A percentile compares a stretch with the other conserved stretches of the same genome.
Evolutionary conservation across 257 asterid genomes (phyloP).

Genomic region (Penstemon newberryi): DNA sequence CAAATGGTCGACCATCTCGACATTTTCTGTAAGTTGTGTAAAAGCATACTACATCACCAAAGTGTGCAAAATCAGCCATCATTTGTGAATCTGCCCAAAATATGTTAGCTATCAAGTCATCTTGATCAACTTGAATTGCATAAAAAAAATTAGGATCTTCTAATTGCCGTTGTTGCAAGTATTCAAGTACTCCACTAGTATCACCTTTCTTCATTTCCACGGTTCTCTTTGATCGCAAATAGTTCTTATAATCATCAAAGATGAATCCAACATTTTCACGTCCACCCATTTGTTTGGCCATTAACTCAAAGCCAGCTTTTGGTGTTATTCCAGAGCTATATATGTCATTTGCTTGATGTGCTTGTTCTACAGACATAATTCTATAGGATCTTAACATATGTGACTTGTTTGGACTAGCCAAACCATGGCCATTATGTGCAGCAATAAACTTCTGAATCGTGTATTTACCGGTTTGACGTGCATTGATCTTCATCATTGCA

Average conservation of each 20-base stretch:
- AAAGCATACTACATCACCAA: not conserved
- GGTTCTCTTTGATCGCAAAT: not conserved
- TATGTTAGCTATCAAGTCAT: not conserved
- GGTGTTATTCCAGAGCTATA: not conserved
- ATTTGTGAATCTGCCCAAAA: not conserved
- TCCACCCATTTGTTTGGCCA: not conserved
- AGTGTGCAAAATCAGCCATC: not conserved
- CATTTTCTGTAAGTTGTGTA: not conserved
- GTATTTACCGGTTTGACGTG: not conserved
- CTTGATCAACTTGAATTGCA: not conserved
- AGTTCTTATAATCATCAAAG: not conserved
- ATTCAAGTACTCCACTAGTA: not conserved
- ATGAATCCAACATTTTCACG: slow-evolving; percentile 5
- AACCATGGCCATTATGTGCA: no score
- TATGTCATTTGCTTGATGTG: not conserved
- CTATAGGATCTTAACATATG: not conserved
- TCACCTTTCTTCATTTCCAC: not conserved
- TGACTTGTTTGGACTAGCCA: not conserved
- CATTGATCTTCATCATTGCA: slow-evolving; percentile 9
- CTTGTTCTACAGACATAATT: not conserved
- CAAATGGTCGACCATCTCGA: not conserved
- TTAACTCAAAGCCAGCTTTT: not conserved
- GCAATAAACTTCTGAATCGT: not conserved
- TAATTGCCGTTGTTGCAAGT: not conserved
- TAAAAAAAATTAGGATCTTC: not conserved